Conservation (phyloP, 2,329 filamentous ascomycete species). For the Microsporum ferrugineum region DNA sequence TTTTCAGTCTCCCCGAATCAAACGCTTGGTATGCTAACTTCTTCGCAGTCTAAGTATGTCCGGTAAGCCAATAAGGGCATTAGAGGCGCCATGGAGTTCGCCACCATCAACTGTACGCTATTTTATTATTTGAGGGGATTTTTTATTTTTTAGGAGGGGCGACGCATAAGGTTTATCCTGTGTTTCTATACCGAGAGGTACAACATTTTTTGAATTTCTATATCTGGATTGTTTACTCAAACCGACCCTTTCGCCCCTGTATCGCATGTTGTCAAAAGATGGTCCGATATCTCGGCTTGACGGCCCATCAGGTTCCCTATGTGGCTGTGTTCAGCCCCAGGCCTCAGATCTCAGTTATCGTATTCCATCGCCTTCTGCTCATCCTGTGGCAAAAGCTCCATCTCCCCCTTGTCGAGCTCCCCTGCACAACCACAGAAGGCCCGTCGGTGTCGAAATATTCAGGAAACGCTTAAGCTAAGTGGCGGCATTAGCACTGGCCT, state of each 20-base stretch:
- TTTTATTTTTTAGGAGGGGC: neutral
- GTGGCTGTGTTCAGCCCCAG: conserved; percentile 2
- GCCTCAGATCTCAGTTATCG: neutral
- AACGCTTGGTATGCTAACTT: conserved; percentile 1
- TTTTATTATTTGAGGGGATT: neutral
- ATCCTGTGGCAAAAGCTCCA: neutral
- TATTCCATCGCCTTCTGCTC: neutral
- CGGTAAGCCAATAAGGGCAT: conserved; percentile 8
- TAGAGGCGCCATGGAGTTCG: conserved; percentile 1
- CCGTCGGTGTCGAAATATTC: neutral
- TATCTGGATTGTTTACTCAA: neutral
- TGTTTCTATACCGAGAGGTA: neutral
- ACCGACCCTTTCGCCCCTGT: neutral
- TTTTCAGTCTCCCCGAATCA: neutral
- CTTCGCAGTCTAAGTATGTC: conserved; percentile 12
- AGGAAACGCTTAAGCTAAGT: neutral
- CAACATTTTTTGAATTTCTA: neutral
- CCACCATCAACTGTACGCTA: neutral
- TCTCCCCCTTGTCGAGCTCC: neutral
- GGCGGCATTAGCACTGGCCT: neutral
- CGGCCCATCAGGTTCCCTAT: neutral
- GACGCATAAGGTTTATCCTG: conserved; percentile 1
- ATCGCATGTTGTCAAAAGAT: neutral
- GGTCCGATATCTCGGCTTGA: neutral
- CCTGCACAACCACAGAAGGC: neutral